phyloP scores from a whole-genome alignment of 805 yeast genomes.

The Kazachstania taianensis region DNA sequence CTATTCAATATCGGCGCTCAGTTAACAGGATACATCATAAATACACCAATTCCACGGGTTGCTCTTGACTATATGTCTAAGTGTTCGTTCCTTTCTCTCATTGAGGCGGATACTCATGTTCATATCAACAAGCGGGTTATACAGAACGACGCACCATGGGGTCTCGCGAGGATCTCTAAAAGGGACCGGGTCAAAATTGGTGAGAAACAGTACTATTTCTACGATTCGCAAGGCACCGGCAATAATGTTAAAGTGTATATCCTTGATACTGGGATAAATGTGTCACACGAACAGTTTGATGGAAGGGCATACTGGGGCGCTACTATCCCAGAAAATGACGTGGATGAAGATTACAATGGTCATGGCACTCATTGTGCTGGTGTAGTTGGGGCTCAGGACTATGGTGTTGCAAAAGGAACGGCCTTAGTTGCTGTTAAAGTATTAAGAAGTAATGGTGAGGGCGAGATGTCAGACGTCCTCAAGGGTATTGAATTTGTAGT shows the following conservation, averaged over 20 bases:
- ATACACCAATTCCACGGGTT: neutral
- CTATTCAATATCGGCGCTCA: neutral
- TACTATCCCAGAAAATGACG: constrained; percentile 50
- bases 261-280: constrained; percentile 69
- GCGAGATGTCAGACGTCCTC: constrained; percentile 70
- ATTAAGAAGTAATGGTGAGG: constrained; percentile 68
- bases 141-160: constrained; percentile 88
- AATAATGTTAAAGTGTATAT: constrained; percentile 69
- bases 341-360: constrained; percentile 71
- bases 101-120: constrained; percentile 5
- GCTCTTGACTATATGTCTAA: neutral
- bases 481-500: constrained; percentile 81
- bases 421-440: constrained; percentile 74
- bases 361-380: constrained; percentile 98
- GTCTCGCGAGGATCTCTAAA: constrained; percentile 80
- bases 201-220: constrained; percentile 59
- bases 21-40: neutral
- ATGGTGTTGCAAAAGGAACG: constrained; percentile 76
- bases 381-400: constrained; percentile 66
- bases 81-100: neutral
- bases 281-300: constrained; percentile 49
- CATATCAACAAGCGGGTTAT: neutral
- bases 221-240: constrained; percentile 44
- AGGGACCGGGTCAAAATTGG: constrained; percentile 56
- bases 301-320: constrained; percentile 52